Conservation (phyloP, 352 stramenopile genomes). For the Pythium guiyangense region DNA sequence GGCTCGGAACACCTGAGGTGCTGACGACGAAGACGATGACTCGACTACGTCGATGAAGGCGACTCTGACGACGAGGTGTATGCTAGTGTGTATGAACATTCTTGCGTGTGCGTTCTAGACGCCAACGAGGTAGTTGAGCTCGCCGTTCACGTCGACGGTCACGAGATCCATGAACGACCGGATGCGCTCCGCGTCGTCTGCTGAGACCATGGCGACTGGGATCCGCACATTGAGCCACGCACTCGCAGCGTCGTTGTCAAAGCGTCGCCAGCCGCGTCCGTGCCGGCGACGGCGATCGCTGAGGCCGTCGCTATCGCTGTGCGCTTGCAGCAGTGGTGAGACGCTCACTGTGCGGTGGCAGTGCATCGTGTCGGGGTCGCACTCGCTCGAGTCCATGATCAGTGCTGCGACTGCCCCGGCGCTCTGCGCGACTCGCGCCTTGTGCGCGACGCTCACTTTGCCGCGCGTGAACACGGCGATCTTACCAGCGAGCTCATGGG, state of each 20-base stretch:
- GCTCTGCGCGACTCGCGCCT: conserved; percentile 8
- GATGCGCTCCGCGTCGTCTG: conserved; percentile 4
- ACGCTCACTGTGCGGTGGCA: conserved; percentile 6
- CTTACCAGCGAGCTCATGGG: conserved; percentile 10
- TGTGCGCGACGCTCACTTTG: conserved; percentile 13
- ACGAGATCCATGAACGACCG: conserved; percentile 11
- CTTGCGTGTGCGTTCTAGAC: no score
- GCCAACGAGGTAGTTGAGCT: conserved; percentile 11
- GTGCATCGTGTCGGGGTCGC: conserved; percentile 11
- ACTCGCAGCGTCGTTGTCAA: conserved; percentile 5
- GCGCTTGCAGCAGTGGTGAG: neutral
- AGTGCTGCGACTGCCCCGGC: conserved; percentile 9
- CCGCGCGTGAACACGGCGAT: conserved; percentile 14
- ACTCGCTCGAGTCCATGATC: conserved; percentile 9
- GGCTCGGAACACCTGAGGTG: no score
- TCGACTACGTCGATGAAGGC: no score
- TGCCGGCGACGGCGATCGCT: neutral
- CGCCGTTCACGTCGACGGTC: conserved; percentile 10
- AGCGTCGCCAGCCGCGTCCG: neutral
- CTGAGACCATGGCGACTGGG: conserved; percentile 11
- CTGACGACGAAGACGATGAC: no score
- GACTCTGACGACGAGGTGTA: no score
- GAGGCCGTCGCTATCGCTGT: neutral
- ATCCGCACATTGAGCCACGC: conserved; percentile 10
- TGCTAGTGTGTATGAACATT: no score